Evolutionary conservation across 768 basidiomycete genomes (phyloP).

Genomic region (Russula olivacea): DNA sequence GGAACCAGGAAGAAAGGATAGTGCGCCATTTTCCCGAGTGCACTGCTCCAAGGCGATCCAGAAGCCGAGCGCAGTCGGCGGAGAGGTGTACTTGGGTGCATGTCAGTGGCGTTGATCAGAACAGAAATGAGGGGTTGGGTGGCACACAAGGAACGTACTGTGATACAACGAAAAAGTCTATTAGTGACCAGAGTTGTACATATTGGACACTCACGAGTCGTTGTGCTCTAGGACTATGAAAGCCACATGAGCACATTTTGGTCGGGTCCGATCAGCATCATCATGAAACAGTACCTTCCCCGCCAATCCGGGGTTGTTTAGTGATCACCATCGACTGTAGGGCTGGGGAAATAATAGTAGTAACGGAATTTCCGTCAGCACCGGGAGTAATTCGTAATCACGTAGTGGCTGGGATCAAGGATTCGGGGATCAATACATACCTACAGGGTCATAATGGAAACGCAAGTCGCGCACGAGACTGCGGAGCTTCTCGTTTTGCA

Average conservation of each 20-base stretch:
- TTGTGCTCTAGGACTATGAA: constrained; percentile 79
- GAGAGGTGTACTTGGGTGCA: constrained; percentile 78
- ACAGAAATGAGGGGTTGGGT: background rate
- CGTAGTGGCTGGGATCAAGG: background rate
- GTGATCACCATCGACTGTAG: constrained; percentile 94
- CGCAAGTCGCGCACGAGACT: constrained; percentile 68
- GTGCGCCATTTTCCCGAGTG: constrained; percentile 73
- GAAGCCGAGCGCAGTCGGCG: constrained; percentile 87
- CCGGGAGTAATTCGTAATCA: constrained; percentile 17
- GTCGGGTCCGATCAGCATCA: background rate
- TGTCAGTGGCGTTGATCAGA: constrained; percentile 5
- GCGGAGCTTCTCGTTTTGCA: constrained; percentile 70
- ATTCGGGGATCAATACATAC: constrained; percentile 36
- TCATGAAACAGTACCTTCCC: constrained; percentile 55
- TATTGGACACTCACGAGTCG: constrained; percentile 64
- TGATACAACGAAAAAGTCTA: background rate
- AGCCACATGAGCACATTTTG: background rate
- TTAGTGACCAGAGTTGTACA: background rate
- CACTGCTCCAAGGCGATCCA: constrained; percentile 95
- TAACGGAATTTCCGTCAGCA: constrained; percentile 7
- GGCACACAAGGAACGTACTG: constrained; percentile 68
- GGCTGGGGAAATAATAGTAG: constrained; percentile 39
- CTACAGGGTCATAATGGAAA: constrained; percentile 81
- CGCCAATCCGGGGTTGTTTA: constrained; percentile 90
- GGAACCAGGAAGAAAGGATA: constrained; percentile 87